Evolutionary conservation across 768 basidiomycete species (phyloP).

Genomic region (Boletus subcaerulescens): DNA sequence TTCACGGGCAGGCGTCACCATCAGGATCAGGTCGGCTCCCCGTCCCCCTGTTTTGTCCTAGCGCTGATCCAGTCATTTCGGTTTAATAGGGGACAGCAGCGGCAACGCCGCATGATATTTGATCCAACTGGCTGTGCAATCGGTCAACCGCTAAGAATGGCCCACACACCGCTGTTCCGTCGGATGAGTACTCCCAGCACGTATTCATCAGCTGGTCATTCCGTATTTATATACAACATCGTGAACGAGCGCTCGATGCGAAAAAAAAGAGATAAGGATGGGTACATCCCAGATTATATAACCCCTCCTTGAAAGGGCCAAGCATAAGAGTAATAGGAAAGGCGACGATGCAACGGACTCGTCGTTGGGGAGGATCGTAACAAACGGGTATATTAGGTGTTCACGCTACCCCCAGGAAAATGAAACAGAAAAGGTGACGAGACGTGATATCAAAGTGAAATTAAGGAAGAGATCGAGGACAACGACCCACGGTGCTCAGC

Average conservation of each 20-base stretch:
- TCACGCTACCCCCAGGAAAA: conserved; percentile 19
- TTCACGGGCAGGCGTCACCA: too few species aligned
- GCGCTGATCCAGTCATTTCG: too few species aligned
- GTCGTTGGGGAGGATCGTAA: conserved; percentile 22
- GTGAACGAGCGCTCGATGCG: conserved; percentile 4
- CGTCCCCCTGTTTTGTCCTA: too few species aligned
- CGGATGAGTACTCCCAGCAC: neutral
- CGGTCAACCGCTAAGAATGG: too few species aligned
- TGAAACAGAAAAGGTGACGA: neutral
- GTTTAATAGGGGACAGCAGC: too few species aligned
- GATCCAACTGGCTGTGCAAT: neutral
- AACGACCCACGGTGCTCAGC: conserved; percentile 2
- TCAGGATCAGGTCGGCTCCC: too few species aligned
- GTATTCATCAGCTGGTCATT: conserved; percentile 6
- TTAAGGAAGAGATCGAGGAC: conserved; percentile 5
- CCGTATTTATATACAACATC: conserved; percentile 18
- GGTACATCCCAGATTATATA: neutral
- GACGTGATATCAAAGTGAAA: neutral
- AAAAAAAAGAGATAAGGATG: neutral
- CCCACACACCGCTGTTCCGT: neutral
- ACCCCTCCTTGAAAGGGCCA: neutral
- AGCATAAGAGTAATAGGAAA: neutral
- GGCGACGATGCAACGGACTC: conserved; percentile 1
- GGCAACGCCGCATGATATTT: neutral
- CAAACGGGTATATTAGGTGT: conserved; percentile 25